phyloP scores from a whole-genome alignment of 2,329 filamentous ascomycete genomes.

The Claviceps humidiphila region DNA sequence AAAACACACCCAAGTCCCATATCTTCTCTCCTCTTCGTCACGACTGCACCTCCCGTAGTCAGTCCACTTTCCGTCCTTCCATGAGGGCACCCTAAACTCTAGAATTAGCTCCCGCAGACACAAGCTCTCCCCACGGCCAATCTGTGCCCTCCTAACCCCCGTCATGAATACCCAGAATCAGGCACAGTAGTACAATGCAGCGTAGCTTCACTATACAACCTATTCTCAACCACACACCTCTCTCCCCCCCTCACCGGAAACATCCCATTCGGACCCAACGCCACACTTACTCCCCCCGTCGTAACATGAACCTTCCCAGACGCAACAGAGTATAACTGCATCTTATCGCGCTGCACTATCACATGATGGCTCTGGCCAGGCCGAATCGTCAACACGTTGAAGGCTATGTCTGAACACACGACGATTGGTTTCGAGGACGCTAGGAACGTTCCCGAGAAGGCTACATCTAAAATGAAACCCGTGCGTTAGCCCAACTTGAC shows the following conservation, averaged over 20 bases:
- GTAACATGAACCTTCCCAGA: slow-evolving; percentile 28
- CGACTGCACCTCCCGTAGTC: too few relatives aligned
- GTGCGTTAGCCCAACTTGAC: neutral
- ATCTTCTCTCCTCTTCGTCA: too few relatives aligned
- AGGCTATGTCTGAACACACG: slow-evolving; percentile 24
- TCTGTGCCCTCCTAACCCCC: neutral
- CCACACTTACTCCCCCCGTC: slow-evolving; percentile 23
- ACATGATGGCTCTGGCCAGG: slow-evolving; percentile 23
- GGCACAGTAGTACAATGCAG: slow-evolving; percentile 27
- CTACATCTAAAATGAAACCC: slow-evolving; percentile 21
- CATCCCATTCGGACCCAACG: slow-evolving; percentile 30
- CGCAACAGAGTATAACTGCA: slow-evolving; percentile 27
- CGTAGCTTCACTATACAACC: slow-evolving; percentile 29
- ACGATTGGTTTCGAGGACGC: slow-evolving; percentile 21
- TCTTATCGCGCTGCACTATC: slow-evolving; percentile 14
- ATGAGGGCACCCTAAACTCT: too few relatives aligned
- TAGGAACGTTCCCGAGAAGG: slow-evolving; percentile 30
- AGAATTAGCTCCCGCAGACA: too few relatives aligned
- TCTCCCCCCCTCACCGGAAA: slow-evolving; percentile 28
- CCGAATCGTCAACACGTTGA: slow-evolving; percentile 28
- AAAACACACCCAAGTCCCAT: too few relatives aligned
- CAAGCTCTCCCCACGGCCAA: neutral
- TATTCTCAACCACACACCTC: slow-evolving; percentile 27
- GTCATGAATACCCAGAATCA: neutral
- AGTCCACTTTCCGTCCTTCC: too few relatives aligned